phyloP scores from a whole-genome alignment of 352 stramenopile species.

The Phytopythium litorale region DNA sequence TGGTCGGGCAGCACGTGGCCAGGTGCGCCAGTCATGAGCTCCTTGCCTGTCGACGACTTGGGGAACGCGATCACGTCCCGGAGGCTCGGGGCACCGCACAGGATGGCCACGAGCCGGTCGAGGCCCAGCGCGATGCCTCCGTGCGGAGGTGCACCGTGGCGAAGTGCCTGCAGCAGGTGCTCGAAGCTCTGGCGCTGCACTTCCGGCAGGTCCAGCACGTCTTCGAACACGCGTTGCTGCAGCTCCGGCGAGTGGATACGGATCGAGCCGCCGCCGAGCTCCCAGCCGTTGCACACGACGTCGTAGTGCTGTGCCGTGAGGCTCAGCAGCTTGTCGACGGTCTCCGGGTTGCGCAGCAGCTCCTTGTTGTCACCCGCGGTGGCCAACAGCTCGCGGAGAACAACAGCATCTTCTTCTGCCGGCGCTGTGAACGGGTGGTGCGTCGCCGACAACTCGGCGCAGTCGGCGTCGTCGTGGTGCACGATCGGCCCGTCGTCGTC shows the following conservation, averaged over 20 bases:
- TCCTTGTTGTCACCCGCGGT: conserved; percentile 17
- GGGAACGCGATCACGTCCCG: conserved; percentile 91
- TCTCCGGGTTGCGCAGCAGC: conserved; percentile 45
- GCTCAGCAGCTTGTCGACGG: conserved; percentile 47
- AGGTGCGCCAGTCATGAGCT: conserved; percentile 84
- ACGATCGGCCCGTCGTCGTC: conserved; percentile 20
- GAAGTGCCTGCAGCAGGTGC: conserved; percentile 76
- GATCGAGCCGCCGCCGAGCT: conserved; percentile 84
- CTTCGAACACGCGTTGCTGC: conserved; percentile 74
- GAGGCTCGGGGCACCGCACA: conserved; percentile 72
- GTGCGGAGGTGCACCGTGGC: conserved; percentile 76
- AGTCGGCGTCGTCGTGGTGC: conserved; percentile 18
- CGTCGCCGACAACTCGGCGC: conserved; percentile 58
- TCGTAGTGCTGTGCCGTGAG: conserved; percentile 85
- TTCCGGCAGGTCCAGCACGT: conserved; percentile 64
- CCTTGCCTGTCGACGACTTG: conserved; percentile 85
- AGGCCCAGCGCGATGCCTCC: conserved; percentile 84
- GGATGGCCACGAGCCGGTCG: conserved; percentile 81
- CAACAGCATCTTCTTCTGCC: conserved; percentile 30
- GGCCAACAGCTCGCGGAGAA: conserved; percentile 46
- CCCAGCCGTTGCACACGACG: conserved; percentile 87
- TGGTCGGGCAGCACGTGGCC: conserved; percentile 60
- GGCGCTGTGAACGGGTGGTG: conserved; percentile 88
- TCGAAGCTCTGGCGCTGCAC: conserved; percentile 79
- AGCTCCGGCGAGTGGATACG: conserved; percentile 74